Evolutionary conservation across 1,284 basidiomycete species (phyloP).

Genomic region (Ganoderma lingzhi): DNA sequence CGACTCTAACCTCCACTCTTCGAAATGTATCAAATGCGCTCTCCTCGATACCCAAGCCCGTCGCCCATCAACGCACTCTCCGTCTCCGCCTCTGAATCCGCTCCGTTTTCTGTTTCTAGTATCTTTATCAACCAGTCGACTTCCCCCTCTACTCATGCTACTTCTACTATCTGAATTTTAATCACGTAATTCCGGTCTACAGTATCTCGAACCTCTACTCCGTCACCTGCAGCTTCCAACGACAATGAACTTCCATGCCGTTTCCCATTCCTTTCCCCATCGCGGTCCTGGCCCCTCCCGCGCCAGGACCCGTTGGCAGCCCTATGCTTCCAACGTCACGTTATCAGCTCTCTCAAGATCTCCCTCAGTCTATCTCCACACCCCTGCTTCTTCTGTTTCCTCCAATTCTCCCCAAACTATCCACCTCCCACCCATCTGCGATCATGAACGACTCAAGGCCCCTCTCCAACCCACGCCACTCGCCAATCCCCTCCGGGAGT

Average conservation of each 20-base stretch:
- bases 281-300: conserved; percentile 72
- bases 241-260: conserved; percentile 56
- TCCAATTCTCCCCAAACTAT: conserved; percentile 51
- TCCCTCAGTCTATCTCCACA: conserved; percentile 60
- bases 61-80: conserved; percentile 25
- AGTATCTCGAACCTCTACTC: conserved; percentile 36
- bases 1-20: conserved; percentile 28
- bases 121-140: conserved; percentile 37
- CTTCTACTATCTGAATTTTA: conserved; percentile 36
- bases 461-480: conserved; percentile 41
- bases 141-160: conserved; percentile 37
- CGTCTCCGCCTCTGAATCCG: conserved; percentile 18
- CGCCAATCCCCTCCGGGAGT: conserved; percentile 51
- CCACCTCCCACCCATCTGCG: conserved; percentile 44
- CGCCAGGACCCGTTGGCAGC: conserved; percentile 77
- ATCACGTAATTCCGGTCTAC: conserved; percentile 25
- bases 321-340: conserved; percentile 56
- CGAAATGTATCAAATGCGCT: conserved; percentile 38
- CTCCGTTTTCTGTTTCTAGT: conserved; percentile 24
- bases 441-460: conserved; percentile 47
- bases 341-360: conserved; percentile 43
- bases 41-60: conserved; percentile 37
- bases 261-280: conserved; percentile 69
- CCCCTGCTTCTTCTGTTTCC: conserved; percentile 64
- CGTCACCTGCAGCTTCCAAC: conserved; percentile 23